Evolutionary conservation across 2,329 filamentous ascomycete genomes (phyloP), one percentile per base, ranked within the genome.

Genomic region (Paraconiothyrium sp.): DNA sequence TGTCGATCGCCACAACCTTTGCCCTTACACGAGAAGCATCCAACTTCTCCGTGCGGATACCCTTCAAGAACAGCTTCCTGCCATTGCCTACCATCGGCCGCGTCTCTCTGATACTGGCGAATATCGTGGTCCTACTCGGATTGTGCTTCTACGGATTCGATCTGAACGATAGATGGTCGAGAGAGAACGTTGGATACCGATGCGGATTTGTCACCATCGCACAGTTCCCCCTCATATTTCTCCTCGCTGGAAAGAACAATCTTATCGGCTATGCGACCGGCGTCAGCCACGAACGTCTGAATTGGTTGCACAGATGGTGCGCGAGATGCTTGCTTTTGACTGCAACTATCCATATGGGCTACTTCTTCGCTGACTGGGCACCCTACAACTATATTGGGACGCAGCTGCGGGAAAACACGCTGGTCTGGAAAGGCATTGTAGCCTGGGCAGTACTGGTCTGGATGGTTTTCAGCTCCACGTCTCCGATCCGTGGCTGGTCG

Each of bases 271-370:
- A 84, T 57, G 77, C 92, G 27, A 83, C 85, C 4, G 90, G 89
- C 11, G 83, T 85, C 10, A 88, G 88, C 62, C 88, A 92, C 70
- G 90, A 92, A 77, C 84, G 88, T 9, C 80, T 92, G 60, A 92
- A 91, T 73, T 92, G 90, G 90, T 77, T 92, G 56, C 90, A 92
- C 70, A 85, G 90, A 62, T 92, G 90, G 90, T 86, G 89, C 10
- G 88, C 87, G 3, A 84, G 90, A 61, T 90, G 88, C 58, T 86
- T 92, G 79, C 84, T 92, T 39, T 79, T 92, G 16, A 91, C 88
- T 0, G 87, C 86, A 1, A 88, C 89, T 0, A 83, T 92, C 3
- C 90, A 92, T 68, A 89, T 90, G 62, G 90, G 87, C 67, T 87
- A 90, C 74, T 92, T 91, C 74, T 89, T 88, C 78, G 80, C 81